phyloP scores from a whole-genome alignment of 257 asterid species.

The Schizonepeta tenuifolia region DNA sequence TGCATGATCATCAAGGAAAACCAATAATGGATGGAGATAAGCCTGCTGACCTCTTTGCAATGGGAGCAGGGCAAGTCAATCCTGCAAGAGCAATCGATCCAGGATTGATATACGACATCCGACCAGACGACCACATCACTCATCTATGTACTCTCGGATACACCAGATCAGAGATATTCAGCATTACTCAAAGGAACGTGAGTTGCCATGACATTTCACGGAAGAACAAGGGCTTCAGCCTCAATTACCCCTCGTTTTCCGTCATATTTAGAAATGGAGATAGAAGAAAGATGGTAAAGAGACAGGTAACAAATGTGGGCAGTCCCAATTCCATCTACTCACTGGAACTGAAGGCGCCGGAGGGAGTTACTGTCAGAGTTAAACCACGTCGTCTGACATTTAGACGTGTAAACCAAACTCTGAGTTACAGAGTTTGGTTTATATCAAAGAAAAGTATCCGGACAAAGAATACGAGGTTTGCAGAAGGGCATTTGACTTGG shows the following conservation, averaged over 20 bases:
- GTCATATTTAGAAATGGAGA: conserved; percentile 60
- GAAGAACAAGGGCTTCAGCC: conserved; percentile 76
- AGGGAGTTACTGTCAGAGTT: conserved; percentile 73
- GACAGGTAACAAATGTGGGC: conserved; percentile 75
- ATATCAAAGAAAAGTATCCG: conserved; percentile 45
- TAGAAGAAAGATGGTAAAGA: conserved; percentile 51
- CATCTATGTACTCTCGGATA: conserved; percentile 78
- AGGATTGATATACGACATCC: conserved; percentile 75
- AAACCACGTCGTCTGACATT: conserved; percentile 64
- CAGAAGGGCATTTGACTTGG: conserved; percentile 82
- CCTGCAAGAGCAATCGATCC: conserved; percentile 76
- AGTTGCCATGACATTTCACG: conserved; percentile 64
- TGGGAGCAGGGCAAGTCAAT: conserved; percentile 89
- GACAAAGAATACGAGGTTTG: conserved; percentile 33
- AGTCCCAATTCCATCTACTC: conserved; percentile 53
- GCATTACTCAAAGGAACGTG: conserved; percentile 80
- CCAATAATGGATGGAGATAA: conserved; percentile 76
- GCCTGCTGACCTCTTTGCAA: conserved; percentile 74
- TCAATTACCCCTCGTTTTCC: conserved; percentile 83
- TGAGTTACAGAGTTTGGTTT: conserved; percentile 80
- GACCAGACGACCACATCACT: conserved; percentile 60
- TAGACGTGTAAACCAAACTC: conserved; percentile 52
- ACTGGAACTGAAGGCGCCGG: conserved; percentile 61
- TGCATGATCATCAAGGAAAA: conserved; percentile 58
- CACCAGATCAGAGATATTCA: conserved; percentile 62